Base-by-base conservation (phyloP, 2,329 filamentous ascomycete species). In the Neofusicoccum kwambonambiense region DNA sequence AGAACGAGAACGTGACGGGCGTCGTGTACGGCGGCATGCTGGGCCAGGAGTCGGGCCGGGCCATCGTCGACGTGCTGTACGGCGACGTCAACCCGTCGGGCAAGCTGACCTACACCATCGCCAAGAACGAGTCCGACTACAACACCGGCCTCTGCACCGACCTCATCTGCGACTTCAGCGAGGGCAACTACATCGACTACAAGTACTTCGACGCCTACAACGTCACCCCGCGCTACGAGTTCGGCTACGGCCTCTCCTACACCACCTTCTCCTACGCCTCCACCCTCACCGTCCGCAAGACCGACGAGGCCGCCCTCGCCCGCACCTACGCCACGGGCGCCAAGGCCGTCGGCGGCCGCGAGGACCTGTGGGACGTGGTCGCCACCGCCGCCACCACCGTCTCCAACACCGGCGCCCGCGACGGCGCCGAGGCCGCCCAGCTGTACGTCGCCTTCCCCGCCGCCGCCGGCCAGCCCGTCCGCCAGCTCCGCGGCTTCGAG, bases 51-150 rank as follows among this genome's bases (percentile, higher is more conserved):
- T 93, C 90, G 47, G 93, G 93, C 8, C 89, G 91, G 67, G 91
- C 93, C 0, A 82, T 97, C 5, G 86, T 87, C 1, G 91, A 96
- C 69, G 83, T 97, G 1, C 80, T 97, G 2, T 92, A 93, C 66
- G 93, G 93, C 7, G 84, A 89, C 27, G 84, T 88, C 11, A 94
- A 92, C 71, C 89, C 89, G 0, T 92, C 87, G 57, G 93, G 93
- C 19, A 89, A 91, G 65, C 80, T 97, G 2, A 93, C 93, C 0
- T 97, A 96, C 78, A 96, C 92, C 0, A 90, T 97, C 51, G 92
- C 91, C 9, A 88, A 88, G 70, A 83, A 82, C 1, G 81, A 89
- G 1, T 80, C 84, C 35, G 92, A 97, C 74, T 94, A 95, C 63
- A 64, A 64, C 54, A 54, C 49, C 2, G 45, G 52, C 19, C 63